Conservation (phyloP, 805 yeast species). For the Candida endomychidarum region DNA sequence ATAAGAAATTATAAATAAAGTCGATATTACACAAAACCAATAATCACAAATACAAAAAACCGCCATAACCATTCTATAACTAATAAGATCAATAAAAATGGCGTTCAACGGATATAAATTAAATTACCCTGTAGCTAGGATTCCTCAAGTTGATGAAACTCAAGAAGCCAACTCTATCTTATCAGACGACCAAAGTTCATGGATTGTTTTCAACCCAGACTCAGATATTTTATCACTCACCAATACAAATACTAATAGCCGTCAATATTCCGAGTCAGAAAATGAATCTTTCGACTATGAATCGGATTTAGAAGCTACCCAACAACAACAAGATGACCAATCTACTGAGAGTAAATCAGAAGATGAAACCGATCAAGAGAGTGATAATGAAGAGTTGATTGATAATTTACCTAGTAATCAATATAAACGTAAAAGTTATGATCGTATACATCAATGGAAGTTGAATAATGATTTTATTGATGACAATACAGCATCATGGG, state of each 20-base stretch:
- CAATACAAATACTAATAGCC: slow-evolving; percentile 16
- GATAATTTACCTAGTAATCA: slow-evolving; percentile 14
- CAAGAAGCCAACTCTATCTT: slow-evolving; percentile 21
- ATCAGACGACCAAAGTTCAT: slow-evolving; percentile 25
- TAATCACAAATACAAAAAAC: neutral
- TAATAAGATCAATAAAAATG: too few relatives aligned
- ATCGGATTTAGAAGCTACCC: slow-evolving; percentile 2
- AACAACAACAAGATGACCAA: neutral
- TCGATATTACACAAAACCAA: neutral
- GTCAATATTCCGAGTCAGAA: slow-evolving; percentile 3
- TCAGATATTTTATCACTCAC: slow-evolving; percentile 30
- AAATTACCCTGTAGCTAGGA: slow-evolving; percentile 17
- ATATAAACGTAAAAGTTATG: slow-evolving; percentile 7
- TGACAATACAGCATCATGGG: slow-evolving; percentile 40
- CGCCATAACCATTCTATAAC: too few relatives aligned
- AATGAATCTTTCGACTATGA: slow-evolving; percentile 5
- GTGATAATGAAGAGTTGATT: slow-evolving; percentile 15
- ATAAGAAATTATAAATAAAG: slow-evolving; percentile 1
- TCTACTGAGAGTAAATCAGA: neutral
- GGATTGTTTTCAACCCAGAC: slow-evolving; percentile 31
- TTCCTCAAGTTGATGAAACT: slow-evolving; percentile 15
- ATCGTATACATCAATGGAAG: slow-evolving; percentile 24
- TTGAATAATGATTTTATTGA: slow-evolving; percentile 22
- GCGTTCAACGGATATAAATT: slow-evolving; percentile 19
- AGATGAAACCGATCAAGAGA: slow-evolving; percentile 11